These are phyloP conservation scores for Flaveria brownii DNA, from an alignment of 129 eudicot genomes.

Conservation along the genomic window DNA sequence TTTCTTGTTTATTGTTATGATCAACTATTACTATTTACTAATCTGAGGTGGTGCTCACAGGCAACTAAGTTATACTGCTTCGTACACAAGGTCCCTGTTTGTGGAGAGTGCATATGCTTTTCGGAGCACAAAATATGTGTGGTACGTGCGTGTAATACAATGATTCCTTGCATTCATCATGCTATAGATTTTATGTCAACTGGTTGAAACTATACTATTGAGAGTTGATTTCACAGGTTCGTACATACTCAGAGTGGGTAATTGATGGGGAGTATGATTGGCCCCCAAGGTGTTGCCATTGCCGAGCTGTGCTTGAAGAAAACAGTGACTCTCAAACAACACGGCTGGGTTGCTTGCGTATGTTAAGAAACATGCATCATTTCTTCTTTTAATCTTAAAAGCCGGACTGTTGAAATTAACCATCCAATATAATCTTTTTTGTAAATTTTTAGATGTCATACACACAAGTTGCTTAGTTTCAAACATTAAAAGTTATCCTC, in stretches of 20 bases:
- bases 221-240: constrained; percentile 49
- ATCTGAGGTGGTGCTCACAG: constrained; percentile 40
- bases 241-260: constrained; percentile 98
- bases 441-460: constrained; percentile 52
- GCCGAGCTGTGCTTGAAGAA: constrained; percentile 67
- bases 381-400: constrained; percentile 11
- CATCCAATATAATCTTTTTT: constrained; percentile 13
- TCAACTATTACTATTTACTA: constrained; percentile 24
- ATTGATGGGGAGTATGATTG: constrained; percentile 97
- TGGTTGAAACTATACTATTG: constrained; percentile 4
- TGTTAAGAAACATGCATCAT: constrained; percentile 30
- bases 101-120: constrained; percentile 98
- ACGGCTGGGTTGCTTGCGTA: constrained; percentile 97
- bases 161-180: background rate
- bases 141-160: constrained; percentile 40
- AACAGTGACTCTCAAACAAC: constrained; percentile 65
- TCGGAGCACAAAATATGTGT: constrained; percentile 88
- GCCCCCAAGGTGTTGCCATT: constrained; percentile 87
- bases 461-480: constrained; percentile 90
- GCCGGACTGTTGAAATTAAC: background rate
- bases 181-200: background rate
- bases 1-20: constrained; percentile 15
- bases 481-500: constrained; percentile 71
- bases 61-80: constrained; percentile 97
- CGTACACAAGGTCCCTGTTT: constrained; percentile 97